Base-by-base conservation (phyloP, 805 yeast species). In the Maudiozyma turicensis region DNA sequence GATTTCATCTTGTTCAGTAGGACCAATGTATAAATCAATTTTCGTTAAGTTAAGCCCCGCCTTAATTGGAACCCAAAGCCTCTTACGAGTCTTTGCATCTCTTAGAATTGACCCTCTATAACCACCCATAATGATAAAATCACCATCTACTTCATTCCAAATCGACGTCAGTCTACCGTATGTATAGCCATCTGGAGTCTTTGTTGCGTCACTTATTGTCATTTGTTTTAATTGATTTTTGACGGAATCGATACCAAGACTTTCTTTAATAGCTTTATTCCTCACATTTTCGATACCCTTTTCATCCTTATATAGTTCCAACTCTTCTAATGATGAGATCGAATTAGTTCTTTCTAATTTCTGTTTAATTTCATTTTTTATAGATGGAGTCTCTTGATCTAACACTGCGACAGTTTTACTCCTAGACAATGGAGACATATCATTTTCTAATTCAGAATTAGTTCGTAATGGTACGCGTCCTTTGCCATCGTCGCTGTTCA, bases 51-150 rank as follows among this genome's bases (percentile, higher is more conserved):
- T 82, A 46, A 90, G 73, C 0, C 96, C 95, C 0, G 91, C 96
- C 57, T 85, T 84, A 6, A 84, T 60, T 0, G 97, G 96, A 40
- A 89, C 78, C 97, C 97, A 90, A 1, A 85, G 76, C 47, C 91
- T 70, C 51, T 81, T 77, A 11, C 72, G 66, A 0, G 95, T 82
- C 10, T 69, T 68, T 0, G 77, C 59, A 58, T 86, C 93, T 42
- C 91, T 64, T 47, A 90, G 67, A 5, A 84, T 77, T 43, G 88
- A 79, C 2, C 97, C 97, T 57, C 97, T 72, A 65, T 85, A 90
- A 0, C 97, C 97, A 5, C 96, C 96, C 64, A 90, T 51, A 1
- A 90, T 71, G 2, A 90, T 77, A 1, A 90, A 73, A 59, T 89
- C 89, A 5, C 96, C 96, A 26, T 80, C 82, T 1, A 88, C 56